Base-by-base conservation (phyloP, 2,329 filamentous ascomycete genomes). In the Talaromyces marneffei region DNA sequence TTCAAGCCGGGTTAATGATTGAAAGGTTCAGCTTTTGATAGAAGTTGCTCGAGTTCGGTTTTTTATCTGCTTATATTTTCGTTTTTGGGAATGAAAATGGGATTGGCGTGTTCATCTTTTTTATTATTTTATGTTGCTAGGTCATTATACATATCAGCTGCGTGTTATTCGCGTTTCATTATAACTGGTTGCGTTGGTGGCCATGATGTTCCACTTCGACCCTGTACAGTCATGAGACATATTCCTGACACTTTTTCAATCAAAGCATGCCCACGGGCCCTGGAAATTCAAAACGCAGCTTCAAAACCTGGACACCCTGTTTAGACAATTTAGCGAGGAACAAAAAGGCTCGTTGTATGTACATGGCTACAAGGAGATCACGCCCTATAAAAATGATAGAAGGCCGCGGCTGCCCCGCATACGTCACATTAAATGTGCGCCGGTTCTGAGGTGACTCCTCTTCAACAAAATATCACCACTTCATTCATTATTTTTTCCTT, bases 341-440 rank as follows among this genome's bases (percentile, higher is more conserved):
- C 16, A 9, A 31, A 50, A 25, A 50, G n/a, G 1, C 29, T 48
- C 29, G 44, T 48, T 29, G 25, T 29, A 48, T 25, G 16, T 39
- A 7, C 20, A 16, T n/a, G 44, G 37, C 9, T 25, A 18, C 12
- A 42, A 44, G 54, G n/a, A n/a, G n/a, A n/a, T n/a, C n/a, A n/a
- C n/a, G n/a, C n/a, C 54, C 23, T 46, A 31, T n/a, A 39, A 55
- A 55, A 55, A 37, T 55, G 33, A 27, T 16, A 48, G 42, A 20
- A 27, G 46, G 39, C 37, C 42, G 53, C 35, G 18, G 33, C 20
- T 44, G 57, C 66, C 66, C 66, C 65, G 59, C 66, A 63, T 66
- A 68, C 66, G 66, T 68, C 66, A 68, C 65, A 54, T 55, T 35
- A 53, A 39, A 59, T 60, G 39, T 62, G 40, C 39, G 57, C 60